phyloP scores from a whole-genome alignment of 441 rosid species.

The Corymbia calophylla region DNA sequence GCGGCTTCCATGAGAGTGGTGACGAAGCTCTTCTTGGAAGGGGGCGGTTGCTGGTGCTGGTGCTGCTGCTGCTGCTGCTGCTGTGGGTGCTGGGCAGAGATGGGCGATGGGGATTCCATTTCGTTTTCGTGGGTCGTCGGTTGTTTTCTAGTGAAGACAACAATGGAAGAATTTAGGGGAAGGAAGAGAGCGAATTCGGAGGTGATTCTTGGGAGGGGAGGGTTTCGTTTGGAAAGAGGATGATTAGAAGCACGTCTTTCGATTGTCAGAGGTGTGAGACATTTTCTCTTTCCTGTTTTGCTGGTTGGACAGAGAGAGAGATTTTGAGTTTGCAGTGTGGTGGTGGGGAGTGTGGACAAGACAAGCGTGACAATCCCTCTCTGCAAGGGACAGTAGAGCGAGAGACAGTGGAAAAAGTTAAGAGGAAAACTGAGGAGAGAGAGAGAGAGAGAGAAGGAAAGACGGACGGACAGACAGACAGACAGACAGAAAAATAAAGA shows the following conservation, averaged over 20 bases:
- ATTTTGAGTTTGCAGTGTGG: not conserved
- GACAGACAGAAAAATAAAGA: not conserved
- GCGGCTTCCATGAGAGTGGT: conserved; percentile 63
- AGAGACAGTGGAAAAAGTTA: not conserved
- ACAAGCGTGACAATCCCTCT: not conserved
- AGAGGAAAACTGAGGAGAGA: not conserved
- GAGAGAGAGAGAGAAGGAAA: not conserved
- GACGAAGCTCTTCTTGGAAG: conserved; percentile 62
- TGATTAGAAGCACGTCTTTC: not conserved
- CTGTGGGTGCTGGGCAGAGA: conserved; percentile 19
- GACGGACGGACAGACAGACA: not conserved
- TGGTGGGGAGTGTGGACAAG: not conserved
- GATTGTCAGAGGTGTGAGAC: not conserved
- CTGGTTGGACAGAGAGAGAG: not conserved
- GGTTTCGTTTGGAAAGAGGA: not conserved
- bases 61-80: conserved; percentile 1
- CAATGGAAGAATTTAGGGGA: not conserved
- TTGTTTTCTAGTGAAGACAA: not conserved
- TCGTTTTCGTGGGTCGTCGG: not conserved
- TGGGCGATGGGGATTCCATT: conserved; percentile 58
- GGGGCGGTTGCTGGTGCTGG: conserved; percentile 13
- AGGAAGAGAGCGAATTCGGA: too few species aligned
- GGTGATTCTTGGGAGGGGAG: not conserved
- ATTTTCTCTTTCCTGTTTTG: not conserved
- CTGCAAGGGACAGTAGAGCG: not conserved